Percentiles rank a stretch among this genome's conserved stretches.
phyloP scores from a whole-genome alignment of 108 stramenopile species.

The Pseudonitzschia pungens region DNA sequence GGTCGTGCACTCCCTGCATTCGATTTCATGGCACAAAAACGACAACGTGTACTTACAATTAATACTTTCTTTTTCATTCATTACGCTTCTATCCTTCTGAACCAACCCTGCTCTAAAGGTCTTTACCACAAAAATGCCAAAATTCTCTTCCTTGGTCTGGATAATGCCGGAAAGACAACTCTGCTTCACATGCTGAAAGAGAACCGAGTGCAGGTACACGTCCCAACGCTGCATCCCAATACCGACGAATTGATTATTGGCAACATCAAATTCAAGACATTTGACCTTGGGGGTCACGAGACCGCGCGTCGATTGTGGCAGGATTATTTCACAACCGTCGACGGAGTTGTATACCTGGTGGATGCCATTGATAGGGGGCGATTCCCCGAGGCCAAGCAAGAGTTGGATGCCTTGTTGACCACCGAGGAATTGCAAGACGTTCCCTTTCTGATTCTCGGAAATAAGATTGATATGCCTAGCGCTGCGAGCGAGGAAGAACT shows the following conservation, averaged over 20 bases:
- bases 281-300: slow-evolving; percentile 73
- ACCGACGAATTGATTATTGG: slow-evolving; percentile 40
- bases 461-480: slow-evolving; percentile 97
- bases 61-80: not conserved
- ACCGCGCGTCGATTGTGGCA: slow-evolving; percentile 63
- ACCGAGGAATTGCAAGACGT: slow-evolving; percentile 94
- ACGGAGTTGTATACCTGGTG: slow-evolving; percentile 53
- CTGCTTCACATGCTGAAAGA: slow-evolving; percentile 54
- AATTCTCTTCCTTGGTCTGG: slow-evolving; percentile 97
- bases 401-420: slow-evolving; percentile 92
- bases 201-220: slow-evolving; percentile 40
- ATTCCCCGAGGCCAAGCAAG: slow-evolving; percentile 98
- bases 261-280: slow-evolving; percentile 53
- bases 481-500: slow-evolving; percentile 97
- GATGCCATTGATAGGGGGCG: slow-evolving; percentile 77
- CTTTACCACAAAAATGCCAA: slow-evolving; percentile 99
- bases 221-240: slow-evolving; percentile 65
- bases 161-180: slow-evolving; percentile 99
- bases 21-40: no score
- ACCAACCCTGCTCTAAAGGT: slow-evolving; percentile 49
- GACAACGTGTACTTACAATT: not conserved
- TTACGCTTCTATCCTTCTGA: not conserved
- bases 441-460: slow-evolving; percentile 98
- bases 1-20: slow-evolving; percentile 1
- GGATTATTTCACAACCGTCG: slow-evolving; percentile 49